These are phyloP conservation scores for Tripterygium wilfordii DNA, from an alignment of 177 flowering plant genomes.

Conservation along the genomic window DNA sequence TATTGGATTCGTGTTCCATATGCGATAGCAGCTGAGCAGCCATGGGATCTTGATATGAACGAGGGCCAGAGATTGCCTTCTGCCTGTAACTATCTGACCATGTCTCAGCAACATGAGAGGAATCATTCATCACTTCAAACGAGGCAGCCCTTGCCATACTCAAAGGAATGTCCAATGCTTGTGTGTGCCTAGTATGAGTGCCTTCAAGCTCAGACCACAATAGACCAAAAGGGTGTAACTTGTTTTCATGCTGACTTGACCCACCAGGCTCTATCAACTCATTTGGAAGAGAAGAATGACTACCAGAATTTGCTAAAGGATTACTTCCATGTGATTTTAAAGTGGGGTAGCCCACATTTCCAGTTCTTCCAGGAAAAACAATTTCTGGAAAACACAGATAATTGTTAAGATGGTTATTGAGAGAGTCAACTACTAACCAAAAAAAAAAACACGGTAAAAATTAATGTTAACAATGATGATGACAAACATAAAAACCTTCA, in stretches of 20 bases:
- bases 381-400: constrained; percentile 43
- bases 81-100: constrained; percentile 51
- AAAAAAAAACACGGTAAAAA: neutral
- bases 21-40: constrained; percentile 37
- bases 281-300: constrained; percentile 27
- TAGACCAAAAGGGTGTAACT: constrained; percentile 76
- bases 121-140: constrained; percentile 35
- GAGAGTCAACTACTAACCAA: neutral
- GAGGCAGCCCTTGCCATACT: constrained; percentile 36
- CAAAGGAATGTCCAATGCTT: constrained; percentile 33
- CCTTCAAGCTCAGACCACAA: constrained; percentile 82
- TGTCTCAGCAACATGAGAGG: constrained; percentile 31
- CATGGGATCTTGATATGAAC: constrained; percentile 33
- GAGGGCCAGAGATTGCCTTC: constrained; percentile 26
- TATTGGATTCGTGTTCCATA: constrained; percentile 45
- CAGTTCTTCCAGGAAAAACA: constrained; percentile 58
- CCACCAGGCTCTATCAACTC: constrained; percentile 27
- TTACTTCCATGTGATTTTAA: constrained; percentile 25
- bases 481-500: constrained; percentile 77
- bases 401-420: neutral
- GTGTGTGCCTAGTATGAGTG: constrained; percentile 28
- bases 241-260: constrained; percentile 32
- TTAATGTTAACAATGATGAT: neutral
- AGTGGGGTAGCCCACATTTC: constrained; percentile 30
- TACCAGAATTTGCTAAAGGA: constrained; percentile 19